A percentile compares a stretch with the other conserved stretches of the same genome.
These are phyloP conservation scores for Vanrija sp. DNA, from an alignment of 1,284 basidiomycete species.

Conservation along the genomic window DNA sequence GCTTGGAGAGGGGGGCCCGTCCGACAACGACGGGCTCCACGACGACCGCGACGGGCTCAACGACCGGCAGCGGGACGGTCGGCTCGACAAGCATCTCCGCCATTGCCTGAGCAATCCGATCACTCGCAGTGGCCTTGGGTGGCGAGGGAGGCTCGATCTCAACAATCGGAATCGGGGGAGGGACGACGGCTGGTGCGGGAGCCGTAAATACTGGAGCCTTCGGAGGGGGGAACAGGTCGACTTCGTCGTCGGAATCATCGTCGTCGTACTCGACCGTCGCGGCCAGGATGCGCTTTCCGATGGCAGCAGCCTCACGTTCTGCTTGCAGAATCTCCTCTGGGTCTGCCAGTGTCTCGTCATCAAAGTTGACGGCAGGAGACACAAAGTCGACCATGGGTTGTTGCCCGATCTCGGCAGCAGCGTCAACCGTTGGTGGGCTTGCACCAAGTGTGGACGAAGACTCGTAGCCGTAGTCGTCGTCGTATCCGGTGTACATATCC, in stretches of 20 bases:
- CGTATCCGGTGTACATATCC: constrained; percentile 18
- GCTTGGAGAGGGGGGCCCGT: constrained; percentile 7
- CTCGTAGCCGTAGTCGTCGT: background rate
- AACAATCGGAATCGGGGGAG: background rate
- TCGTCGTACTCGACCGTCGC: constrained; percentile 19
- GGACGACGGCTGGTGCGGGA: background rate
- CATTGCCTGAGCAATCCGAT: background rate
- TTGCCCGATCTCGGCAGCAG: background rate
- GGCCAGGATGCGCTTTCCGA: constrained; percentile 17
- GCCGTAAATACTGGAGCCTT: background rate
- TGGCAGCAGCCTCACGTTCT: constrained; percentile 5
- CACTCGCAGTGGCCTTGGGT: background rate
- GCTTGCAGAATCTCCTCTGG: constrained; percentile 7
- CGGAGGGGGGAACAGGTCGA: background rate
- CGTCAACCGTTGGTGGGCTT: background rate
- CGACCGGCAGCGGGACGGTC: background rate
- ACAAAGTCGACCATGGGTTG: background rate
- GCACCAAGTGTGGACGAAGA: too few relatives aligned
- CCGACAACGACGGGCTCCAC: background rate
- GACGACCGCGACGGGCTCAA: too few relatives aligned
- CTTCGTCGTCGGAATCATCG: background rate
- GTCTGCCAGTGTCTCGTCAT: background rate
- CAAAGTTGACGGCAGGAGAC: background rate
- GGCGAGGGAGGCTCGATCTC: background rate
- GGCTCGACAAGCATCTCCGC: background rate